Evolutionary conservation across 352 stramenopile species (phyloP), one percentile per base, ranked within the genome.

Genomic region (Globisporangium nodosum): DNA sequence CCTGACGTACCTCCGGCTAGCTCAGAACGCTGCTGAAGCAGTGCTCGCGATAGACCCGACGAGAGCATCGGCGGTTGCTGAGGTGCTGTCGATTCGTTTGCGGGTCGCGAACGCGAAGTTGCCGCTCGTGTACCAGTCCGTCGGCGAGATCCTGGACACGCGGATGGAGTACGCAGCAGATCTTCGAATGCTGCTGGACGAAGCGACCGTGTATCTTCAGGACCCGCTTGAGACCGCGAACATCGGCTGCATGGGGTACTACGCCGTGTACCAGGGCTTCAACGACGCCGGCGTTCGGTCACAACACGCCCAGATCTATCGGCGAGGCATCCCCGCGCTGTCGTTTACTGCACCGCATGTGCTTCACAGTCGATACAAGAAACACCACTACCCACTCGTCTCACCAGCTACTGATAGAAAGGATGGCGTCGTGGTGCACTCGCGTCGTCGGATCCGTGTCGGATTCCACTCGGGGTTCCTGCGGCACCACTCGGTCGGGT

Each of bases 231-330:
- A 51, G 18, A 72, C 67, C 1, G 58, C 63, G 12, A 70, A 62
- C 35, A 58, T 55, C 50, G 78, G 76, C 13, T 69, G 68, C 0
- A 69, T 87, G 53, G 78, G 76, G 1, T 90, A 88, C 58, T 87
- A 87, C 50, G 69, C 81, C 16, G 69, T 87, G 49, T 88, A 88
- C 54, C 68, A 86, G 53, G 81, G 71, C 21, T 57, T 58, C 21
- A 52, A 73, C 39, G 74, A 90, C 62, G 58, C 69, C 8, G 51
- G n/a, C 0, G 51, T 83, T n/a, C 69, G 78, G 1, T 52, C 55
- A 3, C 48, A 69, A n/a, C 65, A 87, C 1, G 76, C 78, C 0
- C 51, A 57, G 11, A 67, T 85, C 37, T 90, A 88, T 46, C 65
- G 56, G 6, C 52, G 64, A 13, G 67, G 61, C 15, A 39, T 52